A percentile compares a stretch with the other conserved stretches of the same genome.
These are phyloP conservation scores for Saitozyma sp. DNA, from an alignment of 768 basidiomycete genomes.

Conservation along the genomic window DNA sequence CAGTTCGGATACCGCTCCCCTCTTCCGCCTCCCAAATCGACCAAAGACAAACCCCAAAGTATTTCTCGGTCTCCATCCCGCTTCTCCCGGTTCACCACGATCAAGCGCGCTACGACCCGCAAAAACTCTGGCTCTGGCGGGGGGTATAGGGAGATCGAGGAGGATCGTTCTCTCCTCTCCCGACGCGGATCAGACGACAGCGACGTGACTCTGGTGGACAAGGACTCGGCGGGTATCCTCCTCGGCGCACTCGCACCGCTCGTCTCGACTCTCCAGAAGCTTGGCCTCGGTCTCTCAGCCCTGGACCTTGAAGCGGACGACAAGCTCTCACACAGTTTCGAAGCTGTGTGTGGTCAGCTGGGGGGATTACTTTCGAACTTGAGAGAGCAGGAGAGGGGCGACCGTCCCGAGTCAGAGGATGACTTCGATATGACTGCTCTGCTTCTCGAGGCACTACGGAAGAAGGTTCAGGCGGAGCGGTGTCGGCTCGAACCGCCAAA, in stretches of 20 bases:
- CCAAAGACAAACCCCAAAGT: no score
- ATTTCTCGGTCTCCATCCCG: no score
- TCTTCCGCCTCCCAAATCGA: no score
- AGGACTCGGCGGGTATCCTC: conserved; percentile 5
- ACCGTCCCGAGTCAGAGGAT: conserved; percentile 1
- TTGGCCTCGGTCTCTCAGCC: conserved; percentile 5
- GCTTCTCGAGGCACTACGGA: conserved; percentile 22
- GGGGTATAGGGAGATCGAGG: no score
- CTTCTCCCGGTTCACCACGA: no score
- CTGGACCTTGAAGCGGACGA: background rate
- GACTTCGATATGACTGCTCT: conserved; percentile 30
- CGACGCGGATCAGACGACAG: conserved; percentile 14
- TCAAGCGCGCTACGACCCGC: no score
- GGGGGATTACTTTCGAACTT: conserved; percentile 5
- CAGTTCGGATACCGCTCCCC: no score
- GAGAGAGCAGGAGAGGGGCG: conserved; percentile 6
- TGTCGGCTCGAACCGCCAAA: background rate
- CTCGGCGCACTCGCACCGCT: conserved; percentile 19
- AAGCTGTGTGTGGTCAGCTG: conserved; percentile 14
- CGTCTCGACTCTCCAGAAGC: conserved; percentile 18
- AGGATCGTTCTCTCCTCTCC: no score
- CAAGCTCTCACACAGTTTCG: conserved; percentile 7
- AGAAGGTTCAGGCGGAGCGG: conserved; percentile 28
- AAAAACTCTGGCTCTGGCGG: no score
- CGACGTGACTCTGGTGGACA: conserved; percentile 12